Evolutionary conservation across 306 rosid genomes (phyloP), one percentile per base, ranked within the genome.

Genomic region (Prunus kanzakura): DNA sequence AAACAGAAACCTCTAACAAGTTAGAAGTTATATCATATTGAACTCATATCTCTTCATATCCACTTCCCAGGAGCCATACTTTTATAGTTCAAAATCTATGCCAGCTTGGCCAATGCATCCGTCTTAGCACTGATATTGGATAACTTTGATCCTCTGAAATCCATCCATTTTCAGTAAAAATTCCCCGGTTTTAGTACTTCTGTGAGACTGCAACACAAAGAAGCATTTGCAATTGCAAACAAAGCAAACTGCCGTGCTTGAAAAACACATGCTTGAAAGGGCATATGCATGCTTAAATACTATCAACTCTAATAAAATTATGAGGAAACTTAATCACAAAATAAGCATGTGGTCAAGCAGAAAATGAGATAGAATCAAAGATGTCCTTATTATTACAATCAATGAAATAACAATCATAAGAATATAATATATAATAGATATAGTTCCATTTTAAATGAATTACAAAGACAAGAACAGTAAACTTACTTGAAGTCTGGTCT

Each of bases 401-500:
- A 38, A 38, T 38, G 43, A 38, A 38, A 38, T 6, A 38, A 38
- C 43, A 38, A 38, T 38, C 43, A 38, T 1, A 7, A 38, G 9
- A 38, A 38, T 38, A 38, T 38, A 38, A 38, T 41, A 67, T 6
- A 47, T 46, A 68, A 46, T 41, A 67, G 3, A 47, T 67, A 47
- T 68, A 2, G 29, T 30, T 45, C 18, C 27, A 58, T n/a, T 50
- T 71, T 5, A 16, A 41, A 57, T 11, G 74, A 81, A 75, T 54
- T 35, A 35, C 47, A 69, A 72, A 49, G 64, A 54, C 62, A 51
- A 77, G 47, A 69, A 63, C 52, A 38, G 29, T 38, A 57, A 80
- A 89, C 90, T 86, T 81, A 95, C 99, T 89, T 95, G 99, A 45
- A 95, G 99, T 76, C 97, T 89, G 64, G 99, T 95, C 84, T 95